Conservation (phyloP, 805 yeast species). For the Jamesozyma piceae region DNA sequence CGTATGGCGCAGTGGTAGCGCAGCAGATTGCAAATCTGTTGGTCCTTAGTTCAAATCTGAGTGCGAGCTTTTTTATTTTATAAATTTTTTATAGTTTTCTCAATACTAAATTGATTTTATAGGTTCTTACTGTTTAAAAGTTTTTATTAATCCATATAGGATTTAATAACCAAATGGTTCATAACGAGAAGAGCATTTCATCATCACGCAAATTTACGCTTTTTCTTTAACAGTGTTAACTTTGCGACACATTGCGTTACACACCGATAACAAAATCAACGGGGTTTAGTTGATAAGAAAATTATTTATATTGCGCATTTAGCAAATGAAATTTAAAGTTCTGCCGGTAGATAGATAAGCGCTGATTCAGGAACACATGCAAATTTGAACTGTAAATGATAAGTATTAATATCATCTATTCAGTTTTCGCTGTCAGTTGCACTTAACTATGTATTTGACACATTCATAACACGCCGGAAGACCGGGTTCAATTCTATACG, state of each 20-base stretch:
- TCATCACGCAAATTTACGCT: background rate
- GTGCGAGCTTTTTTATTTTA: conserved; percentile 57
- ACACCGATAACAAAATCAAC: background rate
- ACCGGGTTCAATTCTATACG: background rate
- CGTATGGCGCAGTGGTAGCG: conserved; percentile 97
- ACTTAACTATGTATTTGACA: background rate
- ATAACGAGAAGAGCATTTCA: too few relatives aligned
- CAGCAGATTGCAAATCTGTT: conserved; percentile 98
- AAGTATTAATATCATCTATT: background rate
- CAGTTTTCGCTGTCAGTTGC: background rate
- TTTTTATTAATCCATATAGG: background rate
- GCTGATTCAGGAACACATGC: background rate
- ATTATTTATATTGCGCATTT: background rate
- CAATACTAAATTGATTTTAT: too few relatives aligned
- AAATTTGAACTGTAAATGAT: background rate
- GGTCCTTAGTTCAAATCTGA: conserved; percentile 97
- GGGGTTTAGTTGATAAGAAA: background rate
- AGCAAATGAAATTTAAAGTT: background rate
- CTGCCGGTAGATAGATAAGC: background rate
- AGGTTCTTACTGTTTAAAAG: background rate
- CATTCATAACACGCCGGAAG: background rate
- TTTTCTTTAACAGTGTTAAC: background rate
- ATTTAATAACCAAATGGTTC: too few relatives aligned
- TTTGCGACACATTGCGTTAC: background rate
- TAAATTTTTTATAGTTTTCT: too few relatives aligned